phyloP scores from a whole-genome alignment of 768 basidiomycete genomes.

The Xerocomellus chrysenteron region DNA sequence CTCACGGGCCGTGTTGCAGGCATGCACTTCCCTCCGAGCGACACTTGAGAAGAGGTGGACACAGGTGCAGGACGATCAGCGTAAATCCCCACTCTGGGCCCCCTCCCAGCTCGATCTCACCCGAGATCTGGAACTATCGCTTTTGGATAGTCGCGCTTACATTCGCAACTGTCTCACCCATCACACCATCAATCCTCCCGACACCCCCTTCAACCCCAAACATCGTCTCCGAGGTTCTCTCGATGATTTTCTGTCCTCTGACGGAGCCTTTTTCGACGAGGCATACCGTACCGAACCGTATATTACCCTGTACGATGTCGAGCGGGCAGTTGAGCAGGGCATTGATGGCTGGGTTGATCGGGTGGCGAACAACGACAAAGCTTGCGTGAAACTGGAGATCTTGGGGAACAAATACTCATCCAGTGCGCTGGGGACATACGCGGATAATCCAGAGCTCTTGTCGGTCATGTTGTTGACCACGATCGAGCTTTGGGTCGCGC shows the following conservation, averaged over 20 bases:
- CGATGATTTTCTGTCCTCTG: not conserved
- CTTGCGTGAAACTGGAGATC: conserved; percentile 15
- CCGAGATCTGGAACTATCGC: conserved; percentile 35
- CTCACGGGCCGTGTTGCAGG: not conserved
- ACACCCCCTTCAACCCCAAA: not conserved
- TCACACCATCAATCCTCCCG: not conserved
- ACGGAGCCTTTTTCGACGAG: conserved; percentile 7
- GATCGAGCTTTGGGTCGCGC: conserved; percentile 37
- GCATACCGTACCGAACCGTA: conserved; percentile 6
- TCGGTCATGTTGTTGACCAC: conserved; percentile 43
- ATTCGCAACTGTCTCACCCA: conserved; percentile 20
- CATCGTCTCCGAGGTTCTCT: conserved; percentile 7
- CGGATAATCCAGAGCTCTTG: conserved; percentile 35
- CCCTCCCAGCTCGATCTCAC: conserved; percentile 28
- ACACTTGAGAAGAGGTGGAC: conserved; percentile 38
- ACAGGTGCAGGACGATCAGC: conserved; percentile 29
- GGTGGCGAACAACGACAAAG: conserved; percentile 3
- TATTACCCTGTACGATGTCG: conserved; percentile 37
- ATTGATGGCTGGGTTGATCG: conserved; percentile 35
- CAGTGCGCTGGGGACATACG: conserved; percentile 26
- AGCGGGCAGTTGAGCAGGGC: conserved; percentile 28
- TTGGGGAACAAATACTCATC: conserved; percentile 30
- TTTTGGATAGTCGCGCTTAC: conserved; percentile 31
- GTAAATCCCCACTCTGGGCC: conserved; percentile 29
- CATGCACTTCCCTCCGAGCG: conserved; percentile 15